These are phyloP conservation scores for Lactarius tabidus DNA, from an alignment of 768 basidiomycete genomes.

Conservation along the genomic window DNA sequence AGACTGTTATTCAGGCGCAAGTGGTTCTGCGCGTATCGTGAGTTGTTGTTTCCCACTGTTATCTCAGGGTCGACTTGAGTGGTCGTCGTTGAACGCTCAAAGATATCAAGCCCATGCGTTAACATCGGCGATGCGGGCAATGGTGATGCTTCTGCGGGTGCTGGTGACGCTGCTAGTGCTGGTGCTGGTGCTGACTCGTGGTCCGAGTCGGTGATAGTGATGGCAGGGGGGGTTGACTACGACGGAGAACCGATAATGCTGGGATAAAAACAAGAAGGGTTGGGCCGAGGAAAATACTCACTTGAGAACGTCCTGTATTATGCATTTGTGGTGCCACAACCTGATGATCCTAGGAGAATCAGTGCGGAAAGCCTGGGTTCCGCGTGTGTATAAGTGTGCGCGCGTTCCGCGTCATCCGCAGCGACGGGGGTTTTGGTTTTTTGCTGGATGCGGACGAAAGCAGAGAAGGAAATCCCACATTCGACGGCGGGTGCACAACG, in stretches of 20 bases:
- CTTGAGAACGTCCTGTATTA: background rate
- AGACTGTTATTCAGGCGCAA: constrained; percentile 4
- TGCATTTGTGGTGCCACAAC: constrained; percentile 14
- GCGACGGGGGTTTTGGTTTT: background rate
- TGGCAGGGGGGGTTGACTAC: background rate
- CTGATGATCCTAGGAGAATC: background rate
- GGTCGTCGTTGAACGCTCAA: background rate
- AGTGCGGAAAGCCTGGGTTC: background rate
- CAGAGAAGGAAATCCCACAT: background rate
- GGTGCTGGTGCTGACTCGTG: background rate
- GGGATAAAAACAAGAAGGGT: background rate
- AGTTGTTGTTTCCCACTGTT: background rate
- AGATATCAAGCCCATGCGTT: background rate
- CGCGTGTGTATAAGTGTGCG: constrained; percentile 1
- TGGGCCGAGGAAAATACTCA: background rate
- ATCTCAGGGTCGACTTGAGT: constrained; percentile 8
- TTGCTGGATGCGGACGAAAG: background rate
- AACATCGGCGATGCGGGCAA: background rate
- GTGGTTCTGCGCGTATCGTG: background rate
- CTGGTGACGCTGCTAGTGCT: too few species aligned
- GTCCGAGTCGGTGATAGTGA: background rate
- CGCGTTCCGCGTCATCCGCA: constrained; percentile 8
- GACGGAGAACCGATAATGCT: background rate
- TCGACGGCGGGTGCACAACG: background rate
- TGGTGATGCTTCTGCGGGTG: background rate